Evolutionary conservation across 2,329 filamentous ascomycete species (phyloP).

Genomic region (Hirsutella rhossiliensis): DNA sequence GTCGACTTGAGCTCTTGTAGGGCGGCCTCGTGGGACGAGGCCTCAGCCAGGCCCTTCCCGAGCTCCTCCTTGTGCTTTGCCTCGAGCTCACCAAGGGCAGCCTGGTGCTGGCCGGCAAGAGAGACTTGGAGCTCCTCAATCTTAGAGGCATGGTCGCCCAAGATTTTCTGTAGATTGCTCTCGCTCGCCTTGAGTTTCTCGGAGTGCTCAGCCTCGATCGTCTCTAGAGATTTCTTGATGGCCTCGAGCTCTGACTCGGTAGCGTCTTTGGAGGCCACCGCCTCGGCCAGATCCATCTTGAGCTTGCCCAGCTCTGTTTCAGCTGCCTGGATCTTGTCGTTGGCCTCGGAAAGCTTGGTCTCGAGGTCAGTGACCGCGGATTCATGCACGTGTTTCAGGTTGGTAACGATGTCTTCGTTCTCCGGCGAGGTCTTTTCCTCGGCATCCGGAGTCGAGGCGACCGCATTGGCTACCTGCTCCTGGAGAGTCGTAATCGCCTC

Average conservation of each 20-base stretch:
- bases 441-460: conserved; percentile 20
- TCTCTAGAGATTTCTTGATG: conserved; percentile 39
- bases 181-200: conserved; percentile 21
- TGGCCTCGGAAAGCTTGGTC: conserved; percentile 32
- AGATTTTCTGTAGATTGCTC: conserved; percentile 21
- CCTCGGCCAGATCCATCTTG: conserved; percentile 34
- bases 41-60: conserved; percentile 30
- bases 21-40: conserved; percentile 33
- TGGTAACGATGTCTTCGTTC: conserved; percentile 30
- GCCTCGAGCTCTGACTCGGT: conserved; percentile 34
- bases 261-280: conserved; percentile 35
- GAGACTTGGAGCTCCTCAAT: conserved; percentile 37
- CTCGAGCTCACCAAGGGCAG: conserved; percentile 35
- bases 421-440: conserved; percentile 29
- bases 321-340: conserved; percentile 37
- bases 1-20: conserved; percentile 36
- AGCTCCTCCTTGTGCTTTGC: conserved; percentile 40
- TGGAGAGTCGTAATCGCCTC: conserved; percentile 42
- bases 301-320: conserved; percentile 38
- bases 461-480: conserved; percentile 34
- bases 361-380: conserved; percentile 34
- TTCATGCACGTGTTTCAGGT: conserved; percentile 37
- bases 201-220: conserved; percentile 18
- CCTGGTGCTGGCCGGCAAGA: conserved; percentile 36
- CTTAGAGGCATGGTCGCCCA: conserved; percentile 35